Evolutionary conservation across 1,284 basidiomycete species (phyloP), one percentile per base, ranked within the genome.

Genomic region (Polyporus tsugae): DNA sequence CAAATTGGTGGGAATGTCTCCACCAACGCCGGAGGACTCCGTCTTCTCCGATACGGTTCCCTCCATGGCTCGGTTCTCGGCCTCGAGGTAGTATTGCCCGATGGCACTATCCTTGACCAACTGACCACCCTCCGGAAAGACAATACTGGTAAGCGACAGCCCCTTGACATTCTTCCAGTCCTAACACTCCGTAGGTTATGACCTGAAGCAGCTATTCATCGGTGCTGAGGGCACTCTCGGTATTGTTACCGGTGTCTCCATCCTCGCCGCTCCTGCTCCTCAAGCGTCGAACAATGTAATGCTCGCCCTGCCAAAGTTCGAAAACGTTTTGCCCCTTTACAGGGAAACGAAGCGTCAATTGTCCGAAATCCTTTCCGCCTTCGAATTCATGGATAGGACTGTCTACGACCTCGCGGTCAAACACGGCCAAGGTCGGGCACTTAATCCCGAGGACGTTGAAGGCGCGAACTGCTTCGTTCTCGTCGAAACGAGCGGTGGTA

Each of bases 1-100:
- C 97, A 99, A 76, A 98, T 99, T 74, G 98, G 98, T 64, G 98
- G 98, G 44, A 99, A 99, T 78, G 88, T 99, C 39, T 92, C 98
- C 0, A 99, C 98, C 13, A 99, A 99, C 78, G 98, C 98, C 39
- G 98, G 98, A 53, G 98, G 98, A 33, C 87, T 99, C 7, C 91
- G 98, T 2, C 86, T 99, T 58, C 83, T 99, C 59, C 90, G 98
- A 39, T 99, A 99, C 78, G 98, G 98, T 52, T 97, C 95, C 58
- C 84, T 99, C 7, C 98, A 98, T 78, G 98, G 97, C 25, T 93
- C 91, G 15, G 97, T 99, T 0, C 88, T 99, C 1, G 98, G 98
- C n/a, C 85, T 99, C 19, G 98, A 99, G 79, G 96, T 97, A 25
- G 98, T 99, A 7, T 85, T 99, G 38, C 95, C 98, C 1, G 95